Conservation (phyloP, 164 flowering plant genomes). For the Amborella trichopoda region DNA sequence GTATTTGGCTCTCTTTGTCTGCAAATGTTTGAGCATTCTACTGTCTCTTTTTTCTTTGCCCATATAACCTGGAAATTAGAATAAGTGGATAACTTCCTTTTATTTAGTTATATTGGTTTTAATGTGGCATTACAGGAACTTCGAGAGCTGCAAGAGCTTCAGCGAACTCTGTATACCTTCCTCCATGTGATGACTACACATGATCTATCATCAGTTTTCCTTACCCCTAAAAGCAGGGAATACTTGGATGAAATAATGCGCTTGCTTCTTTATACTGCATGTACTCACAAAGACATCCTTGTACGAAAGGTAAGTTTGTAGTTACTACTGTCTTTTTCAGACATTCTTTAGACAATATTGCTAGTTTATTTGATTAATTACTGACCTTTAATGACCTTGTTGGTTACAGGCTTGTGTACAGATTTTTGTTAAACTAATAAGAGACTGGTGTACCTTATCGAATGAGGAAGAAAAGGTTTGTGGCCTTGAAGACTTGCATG, state of each 20-base stretch:
- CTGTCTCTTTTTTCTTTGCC: too few species aligned
- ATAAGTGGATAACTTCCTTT: too few species aligned
- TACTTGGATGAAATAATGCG: conserved; percentile 73
- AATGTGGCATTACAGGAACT: too few species aligned
- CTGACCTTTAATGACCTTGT: background rate
- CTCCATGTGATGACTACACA: conserved; percentile 80
- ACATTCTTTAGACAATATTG: background rate
- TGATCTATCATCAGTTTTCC: conserved; percentile 71
- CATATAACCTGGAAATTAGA: too few species aligned
- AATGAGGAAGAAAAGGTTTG: conserved; percentile 81
- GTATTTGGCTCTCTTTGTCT: too few species aligned
- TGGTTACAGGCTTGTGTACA: conserved; percentile 81
- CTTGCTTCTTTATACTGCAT: conserved; percentile 51
- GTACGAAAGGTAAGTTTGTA: conserved; percentile 73
- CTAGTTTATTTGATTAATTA: background rate
- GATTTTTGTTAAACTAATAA: conserved; percentile 72
- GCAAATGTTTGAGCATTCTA: too few species aligned
- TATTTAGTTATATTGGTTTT: too few species aligned
- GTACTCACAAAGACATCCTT: conserved; percentile 74
- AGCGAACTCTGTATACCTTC: conserved; percentile 64
- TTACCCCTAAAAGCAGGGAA: conserved; percentile 53
- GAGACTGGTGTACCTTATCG: conserved; percentile 73
- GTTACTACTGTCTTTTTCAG: too few species aligned
- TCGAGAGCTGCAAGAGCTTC: conserved; percentile 91
- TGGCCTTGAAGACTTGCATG: too few species aligned